Base-by-base conservation (phyloP, 768 basidiomycete genomes). In the Pleurotus citrinopileatus region DNA sequence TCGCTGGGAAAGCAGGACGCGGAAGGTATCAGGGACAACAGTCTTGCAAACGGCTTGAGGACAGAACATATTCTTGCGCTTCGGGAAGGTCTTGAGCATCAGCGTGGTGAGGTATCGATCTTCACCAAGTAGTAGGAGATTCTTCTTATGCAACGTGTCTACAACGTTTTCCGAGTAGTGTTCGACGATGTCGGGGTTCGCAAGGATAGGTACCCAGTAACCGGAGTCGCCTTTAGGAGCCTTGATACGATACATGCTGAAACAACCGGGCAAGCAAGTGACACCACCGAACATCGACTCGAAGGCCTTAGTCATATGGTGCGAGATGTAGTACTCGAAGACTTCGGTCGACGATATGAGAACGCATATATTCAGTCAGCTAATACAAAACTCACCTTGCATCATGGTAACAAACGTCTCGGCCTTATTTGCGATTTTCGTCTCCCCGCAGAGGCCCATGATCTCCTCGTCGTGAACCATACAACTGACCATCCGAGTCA, bases 321-420 rank as follows among this genome's bases (percentile, higher is more conserved):
- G 97, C 7, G 97, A 98, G 73, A 98, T 97, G 77, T 98, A 99
- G 71, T 99, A 99, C 72, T 99, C 96, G 69, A 99, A 99, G 53
- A 98, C 97, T 98, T 60, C 13, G 54, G 56, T 55, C 26, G n/a
- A 53, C 9, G 23, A 4, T 1, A 26, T 15, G 29, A 64, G 13
- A 64, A 58, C 42, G 57, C 25, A 43, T 27, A 45, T 17, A 19
- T 15, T 8, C 15, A 13, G 23, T 48, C 29, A 32, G 26, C 53
- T n/a, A n/a, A n/a, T n/a, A n/a, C n/a, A 38, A 28, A 42, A 73
- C 90, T 42, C 53, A 95, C 96, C 95, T 80, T 99, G 97, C 72
- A 99, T 98, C 97, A 99, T 98, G 13, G 96, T 98, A 40, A 98
- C 95, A 77, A 96, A 98, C 9, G 94, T 94, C 67, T 98, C 96